phyloP scores from a whole-genome alignment of 2,329 filamentous ascomycete species.

The Alternaria rosae region DNA sequence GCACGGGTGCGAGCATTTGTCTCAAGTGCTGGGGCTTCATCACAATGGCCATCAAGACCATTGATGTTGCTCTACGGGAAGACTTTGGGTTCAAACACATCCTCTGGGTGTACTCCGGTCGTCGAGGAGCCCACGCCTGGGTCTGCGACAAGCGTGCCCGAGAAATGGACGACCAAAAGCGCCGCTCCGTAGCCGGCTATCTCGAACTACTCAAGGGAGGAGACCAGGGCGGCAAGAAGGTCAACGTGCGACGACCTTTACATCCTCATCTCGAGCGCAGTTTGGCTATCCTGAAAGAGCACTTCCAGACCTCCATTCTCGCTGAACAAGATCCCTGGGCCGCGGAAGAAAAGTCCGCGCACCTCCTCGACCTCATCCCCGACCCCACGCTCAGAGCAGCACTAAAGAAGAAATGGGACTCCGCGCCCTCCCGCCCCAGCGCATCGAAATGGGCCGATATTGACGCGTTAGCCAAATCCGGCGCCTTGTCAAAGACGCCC shows the following conservation, averaged over 20 bases:
- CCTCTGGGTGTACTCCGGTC: conserved; percentile 97
- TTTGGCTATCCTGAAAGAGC: conserved; percentile 79
- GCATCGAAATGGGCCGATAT: conserved; percentile 93
- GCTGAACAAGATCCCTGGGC: conserved; percentile 86
- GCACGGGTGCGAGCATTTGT: conserved; percentile 91
- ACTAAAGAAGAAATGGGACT: conserved; percentile 89
- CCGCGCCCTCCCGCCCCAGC: conserved; percentile 77
- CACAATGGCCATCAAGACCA: conserved; percentile 95
- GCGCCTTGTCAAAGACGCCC: conserved; percentile 75
- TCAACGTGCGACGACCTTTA: conserved; percentile 82
- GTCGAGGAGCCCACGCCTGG: conserved; percentile 97
- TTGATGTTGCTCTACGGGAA: conserved; percentile 84
- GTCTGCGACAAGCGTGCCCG: conserved; percentile 91
- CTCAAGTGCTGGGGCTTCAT: conserved; percentile 96
- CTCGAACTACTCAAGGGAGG: conserved; percentile 90
- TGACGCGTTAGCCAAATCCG: conserved; percentile 80
- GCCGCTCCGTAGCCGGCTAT: conserved; percentile 86
- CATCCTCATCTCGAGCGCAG: conserved; percentile 91
- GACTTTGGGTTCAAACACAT: conserved; percentile 98
- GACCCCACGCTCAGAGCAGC: conserved; percentile 79
- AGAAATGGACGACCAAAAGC: conserved; percentile 82
- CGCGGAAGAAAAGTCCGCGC: conserved; percentile 70
- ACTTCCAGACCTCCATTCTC: conserved; percentile 86
- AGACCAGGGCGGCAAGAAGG: conserved; percentile 83
- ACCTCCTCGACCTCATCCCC: conserved; percentile 83